Evolutionary conservation across 2,329 filamentous ascomycete genomes (phyloP), one percentile per base, ranked within the genome.

Genomic region (Exutisphaerella laricina): DNA sequence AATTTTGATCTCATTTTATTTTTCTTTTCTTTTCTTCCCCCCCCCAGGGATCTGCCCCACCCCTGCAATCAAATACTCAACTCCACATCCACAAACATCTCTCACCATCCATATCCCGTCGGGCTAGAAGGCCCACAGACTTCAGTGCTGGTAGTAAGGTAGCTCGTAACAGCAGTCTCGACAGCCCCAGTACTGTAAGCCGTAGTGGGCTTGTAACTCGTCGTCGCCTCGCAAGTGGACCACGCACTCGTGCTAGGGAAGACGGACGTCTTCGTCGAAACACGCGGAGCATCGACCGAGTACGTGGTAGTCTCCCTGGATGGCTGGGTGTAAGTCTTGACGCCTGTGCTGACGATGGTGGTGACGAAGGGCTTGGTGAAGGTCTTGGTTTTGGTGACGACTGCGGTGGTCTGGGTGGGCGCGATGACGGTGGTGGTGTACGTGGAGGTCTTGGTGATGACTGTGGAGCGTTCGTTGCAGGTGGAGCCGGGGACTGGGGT

Each of bases 341-440:
- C 7, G 4, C 8, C 28, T 14, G 17, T 29, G 20, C 14, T 44
- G 7, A 21, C 17, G 12, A 32, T 26, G 17, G 31, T 25, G 23
- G 41, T 39, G 34, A 18, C 33, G 21, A 34, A n/a, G n/a, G 37
- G 25, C 14, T 30, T 31, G 6, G 37, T 18, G 26, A 39, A 9
- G 26, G 16, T 14, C 12, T 18, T 43, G n/a, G 33, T 32, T 5
- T 31, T 16, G 1, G 33, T 26, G 25, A 31, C 17, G 21, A 29
- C 21, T 1, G 34, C 33, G 21, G 36, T 36, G 26, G 16, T 26
- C 20, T 16, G 20, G 10, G 25, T 30, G 4, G 37, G 37, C 16
- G 6, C 17, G 5, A 16, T 18, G 37, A 28, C 26, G 17, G 22
- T 32, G 17, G 23, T 20, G 1, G 38, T 40, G 28, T n/a, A 3